A percentile compares a stretch with the other conserved stretches of the same genome.
Evolutionary conservation across 805 yeast genomes (phyloP).

Genomic region (Ogataea naganishii): DNA sequence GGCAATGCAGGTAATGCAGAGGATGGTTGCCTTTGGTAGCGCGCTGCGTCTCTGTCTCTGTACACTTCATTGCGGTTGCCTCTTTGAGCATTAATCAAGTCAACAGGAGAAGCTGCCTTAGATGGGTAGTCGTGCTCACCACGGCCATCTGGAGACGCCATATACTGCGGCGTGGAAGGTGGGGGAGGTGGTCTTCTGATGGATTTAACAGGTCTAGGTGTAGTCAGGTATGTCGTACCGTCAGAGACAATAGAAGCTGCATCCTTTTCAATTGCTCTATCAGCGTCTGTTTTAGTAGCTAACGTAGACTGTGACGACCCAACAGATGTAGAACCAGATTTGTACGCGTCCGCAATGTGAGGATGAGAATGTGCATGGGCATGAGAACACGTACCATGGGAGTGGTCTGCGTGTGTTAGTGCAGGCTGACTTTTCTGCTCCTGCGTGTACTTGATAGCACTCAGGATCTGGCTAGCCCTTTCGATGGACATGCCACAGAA

Average conservation of each 20-base stretch:
- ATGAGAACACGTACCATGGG: conserved; percentile 1
- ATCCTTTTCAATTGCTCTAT: conserved; percentile 2
- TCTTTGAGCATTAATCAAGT: no score
- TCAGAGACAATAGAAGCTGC: conserved; percentile 6
- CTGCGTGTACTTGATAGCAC: conserved; percentile 72
- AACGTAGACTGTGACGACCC: conserved; percentile 1
- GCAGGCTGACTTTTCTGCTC: conserved; percentile 22
- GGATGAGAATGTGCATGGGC: conserved; percentile 2
- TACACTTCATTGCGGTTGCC: no score
- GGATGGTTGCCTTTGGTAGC: no score
- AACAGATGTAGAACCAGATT: not conserved
- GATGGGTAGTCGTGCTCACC: no score
- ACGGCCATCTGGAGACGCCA: no score
- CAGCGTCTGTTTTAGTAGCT: conserved; percentile 4
- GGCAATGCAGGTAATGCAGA: no score
- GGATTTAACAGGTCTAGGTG: conserved; percentile 3
- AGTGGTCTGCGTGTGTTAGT: conserved; percentile 1
- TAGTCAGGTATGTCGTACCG: not conserved
- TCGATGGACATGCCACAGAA: conserved; percentile 99
- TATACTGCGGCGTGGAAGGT: no score
- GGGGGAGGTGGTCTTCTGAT: conserved; percentile 4
- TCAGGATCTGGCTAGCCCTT: conserved; percentile 82
- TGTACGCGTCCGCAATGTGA: no score
- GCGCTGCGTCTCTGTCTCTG: no score
- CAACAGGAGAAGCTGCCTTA: no score